Base-by-base conservation (phyloP, 2,329 filamentous ascomycete species). In the Ophiostoma tasmaniense region DNA sequence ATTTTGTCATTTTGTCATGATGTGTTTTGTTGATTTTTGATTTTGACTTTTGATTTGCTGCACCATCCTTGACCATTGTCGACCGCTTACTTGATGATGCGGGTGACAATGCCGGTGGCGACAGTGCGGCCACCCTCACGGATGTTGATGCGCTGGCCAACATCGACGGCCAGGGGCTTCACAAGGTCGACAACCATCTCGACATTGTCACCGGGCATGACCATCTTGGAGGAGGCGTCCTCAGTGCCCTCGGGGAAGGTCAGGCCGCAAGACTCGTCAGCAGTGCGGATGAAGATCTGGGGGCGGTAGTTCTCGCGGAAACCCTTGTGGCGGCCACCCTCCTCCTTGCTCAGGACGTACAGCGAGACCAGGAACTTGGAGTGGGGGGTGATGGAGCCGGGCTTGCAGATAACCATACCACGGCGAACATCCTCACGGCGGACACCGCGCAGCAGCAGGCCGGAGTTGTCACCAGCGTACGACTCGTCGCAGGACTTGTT, bases 401-500 rank as follows among this genome's bases (percentile, higher is more conserved):
- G 95, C 76, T 89, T 87, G 75, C 89, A 88, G 76, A 98, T 84
- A 75, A 98, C 92, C 95, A 99, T 98, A 78, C 95, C 95, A 79
- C 95, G 92, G 76, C 84, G 86, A 76, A 99, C 86, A 76, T 99
- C 96, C 83, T 99, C 95, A 77, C 95, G 93, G 82, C 93, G 93
- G 78, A 99, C 82, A 85, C 95, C 94, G 82, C 95, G 92, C 80
- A 99, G 90, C 68, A 99, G 88, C 50, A 99, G 90, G 78, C 95
- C 95, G 33, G 95, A 97, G 89, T 98, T 99, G 82, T 99, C 95
- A 80, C 95, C 95, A 72, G 95, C 95, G 76, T 91, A 88, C 70
- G 94, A 96, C 82, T 97, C 92, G 70, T 97, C 93, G 81, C 95
- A 98, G 66, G 93, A 96, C 88, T 99, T 99, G 87, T 98, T 97